Evolutionary conservation across 2,329 filamentous ascomycete species (phyloP), one percentile per base, ranked within the genome.

Genomic region (Epichloe glyceriae): DNA sequence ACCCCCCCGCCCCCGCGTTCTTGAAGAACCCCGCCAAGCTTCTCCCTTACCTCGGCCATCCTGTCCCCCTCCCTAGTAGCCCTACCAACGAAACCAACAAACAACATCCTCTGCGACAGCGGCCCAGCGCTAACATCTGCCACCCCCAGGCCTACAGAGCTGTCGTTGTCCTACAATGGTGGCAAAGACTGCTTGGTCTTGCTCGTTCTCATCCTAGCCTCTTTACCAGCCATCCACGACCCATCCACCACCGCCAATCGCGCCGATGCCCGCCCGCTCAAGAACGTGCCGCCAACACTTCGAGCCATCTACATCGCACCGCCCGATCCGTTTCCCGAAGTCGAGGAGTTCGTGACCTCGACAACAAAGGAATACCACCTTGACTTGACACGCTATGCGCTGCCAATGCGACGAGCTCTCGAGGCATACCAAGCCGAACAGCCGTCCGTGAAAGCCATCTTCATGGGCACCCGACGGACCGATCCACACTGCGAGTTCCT

Each of bases 101-200:
- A 30, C 26, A 30, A 30, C 26, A 10, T 30, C 26, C 26, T 30
- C 26, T 10, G 26, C 26, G 26, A 30, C 26, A 11, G 8, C 26
- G 26, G 26, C 26, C 26, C 26, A 10, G n/a, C 44, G 30, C 30
- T 50, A 46, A 37, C 34, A 33, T 40, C 2, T 40, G 8, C 43
- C 4, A 3, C 8, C 6, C 40, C 43, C 43, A 93, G 87, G 52
- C 78, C 85, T 55, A 76, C 84, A 52, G 78, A 94, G 63, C 76
- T 97, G 54, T 88, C 90, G 5, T 75, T 97, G 56, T 95, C 91
- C 51, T 98, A 96, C 70, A 98, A 98, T 61, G 93, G 93, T 63
- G 93, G 93, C 54, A 98, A 98, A 68, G 93, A 97, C 74, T 97
- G 91, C 62, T 84, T 97, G 17, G 90, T 97, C 49, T 81, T 97